Percentiles rank a stretch among this genome's conserved stretches.
Conservation (phyloP, 345 rosid genomes). For the Hevea brasiliensis region DNA sequence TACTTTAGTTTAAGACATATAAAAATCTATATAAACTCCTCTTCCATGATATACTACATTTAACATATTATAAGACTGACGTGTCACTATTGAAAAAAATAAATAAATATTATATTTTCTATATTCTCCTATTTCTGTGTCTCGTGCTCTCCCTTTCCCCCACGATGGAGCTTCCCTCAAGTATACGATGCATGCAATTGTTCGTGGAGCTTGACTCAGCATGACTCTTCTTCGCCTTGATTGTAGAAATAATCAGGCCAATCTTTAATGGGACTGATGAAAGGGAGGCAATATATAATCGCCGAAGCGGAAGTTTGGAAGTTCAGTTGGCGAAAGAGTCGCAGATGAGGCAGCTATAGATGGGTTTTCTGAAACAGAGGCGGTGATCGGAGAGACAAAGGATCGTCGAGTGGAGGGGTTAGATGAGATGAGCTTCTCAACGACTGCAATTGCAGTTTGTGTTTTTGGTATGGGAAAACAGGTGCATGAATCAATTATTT, state of each 20-base stretch:
- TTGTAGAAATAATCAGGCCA: constrained; percentile 69
- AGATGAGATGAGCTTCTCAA: constrained; percentile 7
- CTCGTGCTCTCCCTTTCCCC: too few species aligned
- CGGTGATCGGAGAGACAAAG: constrained; percentile 30
- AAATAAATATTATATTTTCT: too few species aligned
- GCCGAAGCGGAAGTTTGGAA: constrained; percentile 54
- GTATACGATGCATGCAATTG: too few species aligned
- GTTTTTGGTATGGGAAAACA: too few species aligned
- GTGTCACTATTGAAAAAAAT: too few species aligned
- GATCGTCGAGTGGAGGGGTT: constrained; percentile 13
- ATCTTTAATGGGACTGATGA: constrained; percentile 67
- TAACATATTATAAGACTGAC: too few species aligned
- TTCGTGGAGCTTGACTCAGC: too few species aligned
- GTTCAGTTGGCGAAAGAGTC: constrained; percentile 18
- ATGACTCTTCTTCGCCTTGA: constrained; percentile 60
- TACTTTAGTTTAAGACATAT: too few species aligned
- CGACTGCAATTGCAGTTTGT: constrained; percentile 22
- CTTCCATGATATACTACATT: too few species aligned
- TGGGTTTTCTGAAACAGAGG: constrained; percentile 44
- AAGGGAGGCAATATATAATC: constrained; percentile 54
- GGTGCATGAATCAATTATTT: too few species aligned
- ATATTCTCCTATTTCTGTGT: too few species aligned
- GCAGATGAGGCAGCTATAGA: background rate
- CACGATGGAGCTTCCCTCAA: background rate
- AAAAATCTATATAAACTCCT: too few species aligned